Evolutionary conservation across 1,139 yeast genomes (phyloP).

Genomic region (Blastobotrys malaysiensis): DNA sequence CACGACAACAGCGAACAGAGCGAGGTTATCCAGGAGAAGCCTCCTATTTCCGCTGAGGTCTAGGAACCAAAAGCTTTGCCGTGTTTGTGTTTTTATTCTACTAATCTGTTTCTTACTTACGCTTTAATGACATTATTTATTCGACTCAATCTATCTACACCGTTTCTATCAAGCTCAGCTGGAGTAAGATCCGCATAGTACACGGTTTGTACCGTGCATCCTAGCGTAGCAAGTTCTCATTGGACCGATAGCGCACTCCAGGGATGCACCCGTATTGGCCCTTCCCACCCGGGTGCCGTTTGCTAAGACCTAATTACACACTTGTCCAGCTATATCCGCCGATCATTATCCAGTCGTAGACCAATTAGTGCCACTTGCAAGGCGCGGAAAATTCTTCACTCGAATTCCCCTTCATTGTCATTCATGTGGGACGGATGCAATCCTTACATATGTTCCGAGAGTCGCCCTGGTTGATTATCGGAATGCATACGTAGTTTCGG

Average conservation of each 20-base stretch:
- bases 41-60: background rate
- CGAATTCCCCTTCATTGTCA: background rate
- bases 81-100: background rate
- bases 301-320: no score
- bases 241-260: constrained; percentile 1
- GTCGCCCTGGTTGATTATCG: background rate
- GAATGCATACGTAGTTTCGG: background rate
- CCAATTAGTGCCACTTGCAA: no score
- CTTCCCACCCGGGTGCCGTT: no score
- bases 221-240: no score
- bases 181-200: no score
- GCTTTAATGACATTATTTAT: background rate
- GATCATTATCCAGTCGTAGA: no score
- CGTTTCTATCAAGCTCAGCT: no score
- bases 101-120: background rate
- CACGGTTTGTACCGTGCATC: no score
- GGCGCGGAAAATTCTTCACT: background rate
- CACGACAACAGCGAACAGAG: background rate
- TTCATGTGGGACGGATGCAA: background rate
- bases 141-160: background rate
- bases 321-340: no score
- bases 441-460: background rate
- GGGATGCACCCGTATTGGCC: no score
- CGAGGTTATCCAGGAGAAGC: background rate
- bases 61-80: background rate